phyloP scores from a whole-genome alignment of 495 filamentous ascomycete species.

The Aspergillus conjunctus region DNA sequence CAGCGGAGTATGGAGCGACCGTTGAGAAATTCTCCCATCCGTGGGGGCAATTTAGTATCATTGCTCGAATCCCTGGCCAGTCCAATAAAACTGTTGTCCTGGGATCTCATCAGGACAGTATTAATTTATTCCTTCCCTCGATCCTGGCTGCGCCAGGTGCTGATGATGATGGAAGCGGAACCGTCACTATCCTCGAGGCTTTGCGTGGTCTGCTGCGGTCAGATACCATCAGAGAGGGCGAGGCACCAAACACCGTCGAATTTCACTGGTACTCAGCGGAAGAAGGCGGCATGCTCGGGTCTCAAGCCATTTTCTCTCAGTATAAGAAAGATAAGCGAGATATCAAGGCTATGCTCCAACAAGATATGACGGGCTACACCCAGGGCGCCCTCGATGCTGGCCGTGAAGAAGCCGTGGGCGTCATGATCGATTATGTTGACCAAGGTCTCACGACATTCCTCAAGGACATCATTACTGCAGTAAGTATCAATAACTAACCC shows the following conservation, averaged over 20 bases:
- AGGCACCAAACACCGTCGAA: slow-evolving; percentile 77
- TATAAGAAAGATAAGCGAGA: slow-evolving; percentile 77
- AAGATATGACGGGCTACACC: slow-evolving; percentile 97
- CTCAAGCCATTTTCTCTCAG: slow-evolving; percentile 80
- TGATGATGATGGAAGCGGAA: slow-evolving; percentile 76
- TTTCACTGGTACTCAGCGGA: slow-evolving; percentile 97
- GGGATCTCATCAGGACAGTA: slow-evolving; percentile 79
- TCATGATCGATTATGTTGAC: slow-evolving; percentile 93
- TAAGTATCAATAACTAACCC: slow-evolving; percentile 35
- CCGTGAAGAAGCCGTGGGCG: slow-evolving; percentile 80
- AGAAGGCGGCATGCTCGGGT: slow-evolving; percentile 85
- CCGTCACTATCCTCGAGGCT: slow-evolving; percentile 76
- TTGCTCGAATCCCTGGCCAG: slow-evolving; percentile 89
- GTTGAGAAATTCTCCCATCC: slow-evolving; percentile 76
- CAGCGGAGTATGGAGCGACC: slow-evolving; percentile 64
- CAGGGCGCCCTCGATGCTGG: slow-evolving; percentile 83
- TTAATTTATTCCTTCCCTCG: slow-evolving; percentile 87
- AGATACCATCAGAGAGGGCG: slow-evolving; percentile 52
- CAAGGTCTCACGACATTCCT: slow-evolving; percentile 83
- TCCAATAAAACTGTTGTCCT: slow-evolving; percentile 80
- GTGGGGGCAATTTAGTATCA: slow-evolving; percentile 90
- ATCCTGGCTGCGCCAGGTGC: slow-evolving; percentile 76
- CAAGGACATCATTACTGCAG: slow-evolving; percentile 79
- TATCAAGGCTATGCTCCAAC: slow-evolving; percentile 97
- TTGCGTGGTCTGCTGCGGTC: slow-evolving; percentile 64